Conservation (phyloP, 2,329 filamentous ascomycete species). For the Ophiostoma fasciatum region DNA sequence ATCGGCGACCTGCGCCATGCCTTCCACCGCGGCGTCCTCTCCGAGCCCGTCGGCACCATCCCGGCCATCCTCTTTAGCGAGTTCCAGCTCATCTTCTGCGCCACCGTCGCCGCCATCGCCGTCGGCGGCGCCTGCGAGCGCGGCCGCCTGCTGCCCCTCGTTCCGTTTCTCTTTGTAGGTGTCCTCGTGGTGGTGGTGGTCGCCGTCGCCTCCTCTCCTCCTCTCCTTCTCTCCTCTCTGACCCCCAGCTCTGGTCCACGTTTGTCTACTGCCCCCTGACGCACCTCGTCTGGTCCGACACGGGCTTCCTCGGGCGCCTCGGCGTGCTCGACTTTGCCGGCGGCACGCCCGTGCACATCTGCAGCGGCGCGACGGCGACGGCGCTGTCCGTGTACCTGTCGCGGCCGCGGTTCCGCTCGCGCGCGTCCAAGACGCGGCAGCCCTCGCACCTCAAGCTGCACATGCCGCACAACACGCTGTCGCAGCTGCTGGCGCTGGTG, state of each 20-base stretch:
- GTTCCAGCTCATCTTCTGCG: slow-evolving; percentile 32
- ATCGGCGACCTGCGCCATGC: slow-evolving; percentile 72
- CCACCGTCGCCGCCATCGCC: slow-evolving; percentile 7
- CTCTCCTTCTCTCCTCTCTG: background rate
- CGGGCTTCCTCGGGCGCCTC: slow-evolving; percentile 81
- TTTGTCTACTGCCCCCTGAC: slow-evolving; percentile 92
- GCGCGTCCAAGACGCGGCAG: slow-evolving; percentile 40
- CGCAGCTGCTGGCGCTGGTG: slow-evolving; percentile 62
- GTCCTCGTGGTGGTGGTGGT: no score
- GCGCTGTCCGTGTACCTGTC: slow-evolving; percentile 90
- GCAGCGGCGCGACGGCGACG: slow-evolving; percentile 77
- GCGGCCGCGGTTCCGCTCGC: slow-evolving; percentile 62
- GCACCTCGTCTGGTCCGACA: slow-evolving; percentile 89
- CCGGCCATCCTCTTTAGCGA: slow-evolving; percentile 91
- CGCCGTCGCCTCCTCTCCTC: no score
- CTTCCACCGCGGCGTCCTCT: slow-evolving; percentile 71
- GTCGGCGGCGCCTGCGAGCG: slow-evolving; percentile 7
- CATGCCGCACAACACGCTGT: slow-evolving; percentile 4
- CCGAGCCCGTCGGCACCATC: slow-evolving; percentile 81
- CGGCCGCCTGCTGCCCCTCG: slow-evolving; percentile 1
- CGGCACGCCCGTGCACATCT: slow-evolving; percentile 86
- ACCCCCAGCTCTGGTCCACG: slow-evolving; percentile 53
- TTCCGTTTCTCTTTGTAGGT: slow-evolving; percentile 7
- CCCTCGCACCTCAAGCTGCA: slow-evolving; percentile 6
- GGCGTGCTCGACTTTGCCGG: slow-evolving; percentile 92